Percentiles rank a stretch among this genome's conserved stretches.
Evolutionary conservation across 345 rosid genomes (phyloP).

Genomic region (Lumnitzera littorea): DNA sequence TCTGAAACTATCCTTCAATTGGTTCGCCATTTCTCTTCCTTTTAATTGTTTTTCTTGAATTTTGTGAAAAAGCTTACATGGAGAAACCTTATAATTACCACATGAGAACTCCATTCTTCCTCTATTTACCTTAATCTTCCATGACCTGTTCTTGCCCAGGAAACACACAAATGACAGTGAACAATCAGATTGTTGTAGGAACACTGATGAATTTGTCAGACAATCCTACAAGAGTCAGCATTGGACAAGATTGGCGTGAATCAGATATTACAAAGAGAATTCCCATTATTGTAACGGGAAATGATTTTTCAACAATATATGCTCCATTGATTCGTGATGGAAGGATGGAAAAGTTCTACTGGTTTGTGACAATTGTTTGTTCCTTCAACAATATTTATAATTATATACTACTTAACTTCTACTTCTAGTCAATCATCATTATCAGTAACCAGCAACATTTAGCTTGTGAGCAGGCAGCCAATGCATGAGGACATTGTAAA

Average conservation of each 20-base stretch:
- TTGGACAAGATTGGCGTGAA: slow-evolving; percentile 96
- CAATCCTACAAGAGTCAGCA: slow-evolving; percentile 91
- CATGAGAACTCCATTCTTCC: neutral
- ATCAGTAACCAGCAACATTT: slow-evolving; percentile 1
- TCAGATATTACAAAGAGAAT: slow-evolving; percentile 69
- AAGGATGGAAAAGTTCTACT: slow-evolving; percentile 94
- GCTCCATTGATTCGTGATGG: slow-evolving; percentile 99
- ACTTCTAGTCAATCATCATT: slow-evolving; percentile 4
- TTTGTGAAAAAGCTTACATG: too few relatives aligned
- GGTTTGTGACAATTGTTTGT: slow-evolving; percentile 33
- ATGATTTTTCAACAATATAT: slow-evolving; percentile 79
- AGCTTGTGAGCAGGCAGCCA: slow-evolving; percentile 72
- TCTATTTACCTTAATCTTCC: neutral
- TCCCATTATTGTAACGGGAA: slow-evolving; percentile 87
- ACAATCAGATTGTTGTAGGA: slow-evolving; percentile 91
- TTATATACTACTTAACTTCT: too few relatives aligned
- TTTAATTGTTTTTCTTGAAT: too few relatives aligned
- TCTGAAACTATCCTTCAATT: neutral
- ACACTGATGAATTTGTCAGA: slow-evolving; percentile 89
- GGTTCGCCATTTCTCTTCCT: too few relatives aligned
- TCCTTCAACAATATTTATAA: neutral
- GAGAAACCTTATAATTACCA: too few relatives aligned
- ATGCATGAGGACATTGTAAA: slow-evolving; percentile 73
- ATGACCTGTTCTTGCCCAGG: slow-evolving; percentile 26
- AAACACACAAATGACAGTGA: slow-evolving; percentile 89